A percentile compares a stretch with the other conserved stretches of the same genome.
phyloP scores from a whole-genome alignment of 148 eudicot genomes.

The Heliosperma pusillum region DNA sequence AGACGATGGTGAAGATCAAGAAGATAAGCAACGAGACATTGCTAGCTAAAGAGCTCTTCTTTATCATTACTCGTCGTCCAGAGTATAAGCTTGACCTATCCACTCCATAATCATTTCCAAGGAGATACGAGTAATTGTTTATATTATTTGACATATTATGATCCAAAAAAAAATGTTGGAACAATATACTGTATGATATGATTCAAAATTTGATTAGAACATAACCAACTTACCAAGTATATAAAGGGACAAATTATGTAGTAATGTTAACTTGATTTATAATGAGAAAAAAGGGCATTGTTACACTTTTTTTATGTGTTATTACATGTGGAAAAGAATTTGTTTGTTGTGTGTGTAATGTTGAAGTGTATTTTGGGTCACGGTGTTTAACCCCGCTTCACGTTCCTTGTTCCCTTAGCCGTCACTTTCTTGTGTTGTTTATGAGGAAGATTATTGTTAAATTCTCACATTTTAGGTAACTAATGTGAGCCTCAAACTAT shows the following conservation, averaged over 20 bases:
- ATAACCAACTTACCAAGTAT: background rate
- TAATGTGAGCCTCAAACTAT: too few species aligned
- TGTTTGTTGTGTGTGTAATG: constrained; percentile 11
- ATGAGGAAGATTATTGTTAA: too few species aligned
- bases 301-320: background rate
- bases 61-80: background rate
- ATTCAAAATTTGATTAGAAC: background rate
- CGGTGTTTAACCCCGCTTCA: constrained; percentile 7
- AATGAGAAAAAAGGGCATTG: background rate
- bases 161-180: background rate
- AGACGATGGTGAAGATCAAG: constrained; percentile 29
- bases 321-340: background rate
- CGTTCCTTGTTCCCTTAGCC: background rate
- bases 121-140: too few species aligned
- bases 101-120: constrained; percentile 12
- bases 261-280: background rate
- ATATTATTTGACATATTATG: background rate
- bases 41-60: constrained; percentile 5
- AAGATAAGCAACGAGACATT: constrained; percentile 14
- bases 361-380: constrained; percentile 1
- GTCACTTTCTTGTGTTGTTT: too few species aligned
- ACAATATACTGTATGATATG: background rate
- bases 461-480: too few species aligned
- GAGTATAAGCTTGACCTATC: background rate
- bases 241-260: background rate